These are phyloP conservation scores for Volvariella volvacea DNA, from an alignment of 1,284 basidiomycete species.

Conservation along the genomic window DNA sequence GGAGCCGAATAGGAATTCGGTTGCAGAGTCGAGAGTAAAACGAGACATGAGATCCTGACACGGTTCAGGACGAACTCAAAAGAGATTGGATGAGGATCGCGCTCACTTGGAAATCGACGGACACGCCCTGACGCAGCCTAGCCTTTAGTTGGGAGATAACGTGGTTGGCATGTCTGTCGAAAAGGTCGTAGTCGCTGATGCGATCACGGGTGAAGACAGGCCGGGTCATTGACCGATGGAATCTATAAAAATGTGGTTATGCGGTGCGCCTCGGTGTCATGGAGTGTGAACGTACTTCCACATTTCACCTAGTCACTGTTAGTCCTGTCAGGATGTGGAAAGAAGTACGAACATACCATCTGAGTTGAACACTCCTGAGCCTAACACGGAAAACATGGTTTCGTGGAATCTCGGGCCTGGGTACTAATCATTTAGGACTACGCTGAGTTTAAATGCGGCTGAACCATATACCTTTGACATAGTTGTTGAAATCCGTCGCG, in stretches of 20 bases:
- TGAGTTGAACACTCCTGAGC: slow-evolving; percentile 55
- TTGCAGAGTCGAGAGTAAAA: slow-evolving; percentile 44
- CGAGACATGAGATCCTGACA: slow-evolving; percentile 29
- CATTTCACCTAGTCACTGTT: slow-evolving; percentile 31
- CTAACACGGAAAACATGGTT: slow-evolving; percentile 36
- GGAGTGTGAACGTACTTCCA: slow-evolving; percentile 38
- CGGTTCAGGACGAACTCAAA: slow-evolving; percentile 12
- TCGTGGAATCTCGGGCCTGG: slow-evolving; percentile 28
- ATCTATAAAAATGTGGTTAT: slow-evolving; percentile 16
- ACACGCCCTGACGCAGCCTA: slow-evolving; percentile 27
- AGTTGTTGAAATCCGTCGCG: slow-evolving; percentile 40
- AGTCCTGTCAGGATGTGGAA: neutral
- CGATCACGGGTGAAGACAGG: slow-evolving; percentile 46
- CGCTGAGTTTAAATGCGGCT: neutral
- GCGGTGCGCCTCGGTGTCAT: neutral
- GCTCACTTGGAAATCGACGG: slow-evolving; percentile 42
- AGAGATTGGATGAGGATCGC: slow-evolving; percentile 18
- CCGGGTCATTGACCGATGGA: slow-evolving; percentile 42
- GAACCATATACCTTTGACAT: slow-evolving; percentile 32
- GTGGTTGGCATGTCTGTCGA: slow-evolving; percentile 30
- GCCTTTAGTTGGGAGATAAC: slow-evolving; percentile 26
- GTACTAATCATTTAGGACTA: neutral
- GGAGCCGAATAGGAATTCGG: slow-evolving; percentile 41
- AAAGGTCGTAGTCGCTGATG: slow-evolving; percentile 41
- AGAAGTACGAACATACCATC: slow-evolving; percentile 33